phyloP scores from a whole-genome alignment of 331 rosid species.

The Phaseolus coccineus region DNA sequence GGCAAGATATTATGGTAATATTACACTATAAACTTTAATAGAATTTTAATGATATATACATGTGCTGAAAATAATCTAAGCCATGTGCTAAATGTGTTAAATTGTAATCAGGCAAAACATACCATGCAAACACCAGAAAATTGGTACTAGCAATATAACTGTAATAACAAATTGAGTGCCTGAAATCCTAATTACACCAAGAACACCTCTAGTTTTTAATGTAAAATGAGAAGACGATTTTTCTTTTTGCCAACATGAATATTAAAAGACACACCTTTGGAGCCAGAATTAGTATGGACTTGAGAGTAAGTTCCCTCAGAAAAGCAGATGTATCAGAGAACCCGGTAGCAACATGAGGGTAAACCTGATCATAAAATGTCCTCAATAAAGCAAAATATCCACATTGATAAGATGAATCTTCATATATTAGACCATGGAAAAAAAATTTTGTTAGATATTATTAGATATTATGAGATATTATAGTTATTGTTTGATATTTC shows the following conservation, averaged over 20 bases:
- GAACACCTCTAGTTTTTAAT: conserved; percentile 8
- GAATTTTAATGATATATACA: neutral
- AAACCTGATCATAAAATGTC: conserved; percentile 64
- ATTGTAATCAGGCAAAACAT: conserved; percentile 7
- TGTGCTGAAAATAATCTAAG: neutral
- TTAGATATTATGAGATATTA: no score
- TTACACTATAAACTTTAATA: neutral
- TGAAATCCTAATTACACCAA: conserved; percentile 34
- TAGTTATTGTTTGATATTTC: no score
- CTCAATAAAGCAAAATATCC: conserved; percentile 40
- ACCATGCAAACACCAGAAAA: conserved; percentile 27
- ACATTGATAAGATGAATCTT: conserved; percentile 25
- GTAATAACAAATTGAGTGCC: conserved; percentile 10
- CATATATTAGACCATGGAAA: conserved; percentile 8
- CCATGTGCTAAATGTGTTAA: neutral
- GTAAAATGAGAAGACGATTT: neutral
- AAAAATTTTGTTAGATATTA: neutral
- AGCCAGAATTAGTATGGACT: conserved; percentile 89
- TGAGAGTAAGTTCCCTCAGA: conserved; percentile 90
- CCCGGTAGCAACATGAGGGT: conserved; percentile 90
- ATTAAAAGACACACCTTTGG: conserved; percentile 64
- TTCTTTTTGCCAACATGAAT: conserved; percentile 20
- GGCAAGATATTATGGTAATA: neutral
- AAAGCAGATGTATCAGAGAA: conserved; percentile 93
- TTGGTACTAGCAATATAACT: neutral